phyloP scores from a whole-genome alignment of 768 basidiomycete genomes.

The Panaeolus papilionaceus region DNA sequence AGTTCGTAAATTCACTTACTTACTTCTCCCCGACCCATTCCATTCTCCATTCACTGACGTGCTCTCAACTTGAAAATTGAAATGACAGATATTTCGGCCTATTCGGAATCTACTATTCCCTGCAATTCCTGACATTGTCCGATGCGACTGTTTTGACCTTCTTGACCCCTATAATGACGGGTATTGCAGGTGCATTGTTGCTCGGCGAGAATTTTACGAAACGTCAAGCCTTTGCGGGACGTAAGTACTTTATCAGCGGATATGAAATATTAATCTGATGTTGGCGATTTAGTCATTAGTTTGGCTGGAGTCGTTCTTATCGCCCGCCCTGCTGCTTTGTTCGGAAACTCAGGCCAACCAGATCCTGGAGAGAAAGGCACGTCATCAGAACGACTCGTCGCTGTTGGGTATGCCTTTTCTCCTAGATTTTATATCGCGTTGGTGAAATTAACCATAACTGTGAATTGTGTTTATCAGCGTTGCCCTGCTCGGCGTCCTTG shows the following conservation, averaged over 20 bases:
- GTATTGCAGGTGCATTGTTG: slow-evolving; percentile 59
- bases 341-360: slow-evolving; percentile 39
- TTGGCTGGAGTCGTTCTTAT: slow-evolving; percentile 82
- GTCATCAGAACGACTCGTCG: slow-evolving; percentile 53
- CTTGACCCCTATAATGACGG: slow-evolving; percentile 70
- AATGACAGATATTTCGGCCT: slow-evolving; percentile 70
- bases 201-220: slow-evolving; percentile 64
- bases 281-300: slow-evolving; percentile 53
- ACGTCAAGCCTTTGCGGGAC: slow-evolving; percentile 58
- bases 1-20: slow-evolving; percentile 17
- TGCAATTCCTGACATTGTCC: slow-evolving; percentile 77
- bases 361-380: slow-evolving; percentile 32
- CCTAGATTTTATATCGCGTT: neutral
- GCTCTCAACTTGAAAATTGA: neutral
- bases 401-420: slow-evolving; percentile 54
- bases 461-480: slow-evolving; percentile 43
- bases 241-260: slow-evolving; percentile 34
- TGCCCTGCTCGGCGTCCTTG: slow-evolving; percentile 69
- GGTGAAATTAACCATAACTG: neutral
- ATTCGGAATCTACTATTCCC: slow-evolving; percentile 71
- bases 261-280: neutral
- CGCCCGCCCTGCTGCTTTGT: slow-evolving; percentile 77
- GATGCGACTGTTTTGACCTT: slow-evolving; percentile 83
- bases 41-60: neutral
- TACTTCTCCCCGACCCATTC: neutral